Conservation (phyloP, 805 yeast genomes). For the Starmerella bombi region DNA sequence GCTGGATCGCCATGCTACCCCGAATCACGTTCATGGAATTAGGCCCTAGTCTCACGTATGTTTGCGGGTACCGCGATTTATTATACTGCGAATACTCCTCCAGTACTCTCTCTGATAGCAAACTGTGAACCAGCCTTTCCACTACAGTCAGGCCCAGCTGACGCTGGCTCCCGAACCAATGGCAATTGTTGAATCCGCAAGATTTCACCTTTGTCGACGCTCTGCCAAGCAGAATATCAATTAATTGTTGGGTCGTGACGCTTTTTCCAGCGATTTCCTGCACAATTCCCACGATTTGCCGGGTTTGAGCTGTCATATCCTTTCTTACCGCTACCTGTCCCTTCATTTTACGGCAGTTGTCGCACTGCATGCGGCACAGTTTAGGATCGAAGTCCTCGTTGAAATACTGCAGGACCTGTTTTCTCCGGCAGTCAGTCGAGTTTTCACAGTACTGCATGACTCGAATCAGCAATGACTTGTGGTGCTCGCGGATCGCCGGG, state of each 20-base stretch:
- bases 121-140: slow-evolving; percentile 70
- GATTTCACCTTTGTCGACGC: slow-evolving; percentile 55
- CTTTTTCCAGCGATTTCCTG: slow-evolving; percentile 37
- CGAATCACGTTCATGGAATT: slow-evolving; percentile 38
- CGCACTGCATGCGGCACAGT: slow-evolving; percentile 63
- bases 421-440: slow-evolving; percentile 75
- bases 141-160: slow-evolving; percentile 32
- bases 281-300: slow-evolving; percentile 47
- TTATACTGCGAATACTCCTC: slow-evolving; percentile 61
- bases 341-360: slow-evolving; percentile 50
- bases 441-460: slow-evolving; percentile 90
- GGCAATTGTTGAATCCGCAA: slow-evolving; percentile 46
- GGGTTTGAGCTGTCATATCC: slow-evolving; percentile 59
- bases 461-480: slow-evolving; percentile 59
- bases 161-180: slow-evolving; percentile 62
- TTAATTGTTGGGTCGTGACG: slow-evolving; percentile 68
- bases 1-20: slow-evolving; percentile 23
- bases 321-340: slow-evolving; percentile 29
- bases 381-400: slow-evolving; percentile 63
- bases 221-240: slow-evolving; percentile 47
- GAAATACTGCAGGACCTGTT: slow-evolving; percentile 79
- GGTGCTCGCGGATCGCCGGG: slow-evolving; percentile 57
- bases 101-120: slow-evolving; percentile 52
- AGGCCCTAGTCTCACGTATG: slow-evolving; percentile 54
- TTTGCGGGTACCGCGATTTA: slow-evolving; percentile 65